Conservation (phyloP, 2,329 filamentous ascomycete species). For the Stagonosporopsis tanaceti region DNA sequence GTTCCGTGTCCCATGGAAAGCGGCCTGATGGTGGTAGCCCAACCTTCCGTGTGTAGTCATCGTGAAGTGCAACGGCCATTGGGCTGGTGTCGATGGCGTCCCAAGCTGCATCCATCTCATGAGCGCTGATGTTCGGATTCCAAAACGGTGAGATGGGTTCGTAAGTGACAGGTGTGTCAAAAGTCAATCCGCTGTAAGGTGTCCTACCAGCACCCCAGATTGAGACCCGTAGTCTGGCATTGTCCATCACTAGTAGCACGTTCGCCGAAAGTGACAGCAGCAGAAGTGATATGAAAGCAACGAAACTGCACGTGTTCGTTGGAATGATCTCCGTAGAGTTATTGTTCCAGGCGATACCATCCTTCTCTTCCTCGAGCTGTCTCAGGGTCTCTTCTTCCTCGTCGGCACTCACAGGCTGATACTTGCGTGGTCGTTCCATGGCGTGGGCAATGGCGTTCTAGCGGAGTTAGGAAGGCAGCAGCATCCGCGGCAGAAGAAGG, state of each 20-base stretch:
- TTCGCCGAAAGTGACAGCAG: slow-evolving; percentile 42
- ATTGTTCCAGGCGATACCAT: slow-evolving; percentile 34
- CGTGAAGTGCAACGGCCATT: slow-evolving; percentile 43
- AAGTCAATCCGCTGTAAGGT: slow-evolving; percentile 39
- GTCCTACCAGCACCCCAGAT: slow-evolving; percentile 28
- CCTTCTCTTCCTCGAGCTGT: slow-evolving; percentile 36
- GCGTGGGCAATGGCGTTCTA: slow-evolving; percentile 6
- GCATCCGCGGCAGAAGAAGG: slow-evolving; percentile 14
- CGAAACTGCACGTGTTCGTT: slow-evolving; percentile 36
- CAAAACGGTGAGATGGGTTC: slow-evolving; percentile 42
- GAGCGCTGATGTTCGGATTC: slow-evolving; percentile 39
- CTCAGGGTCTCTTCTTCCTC: slow-evolving; percentile 29
- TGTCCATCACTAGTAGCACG: slow-evolving; percentile 39
- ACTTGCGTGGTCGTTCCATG: slow-evolving; percentile 38
- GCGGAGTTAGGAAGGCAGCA: slow-evolving; percentile 19
- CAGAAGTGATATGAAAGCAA: slow-evolving; percentile 38
- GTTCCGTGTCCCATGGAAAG: slow-evolving; percentile 48
- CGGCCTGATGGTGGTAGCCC: slow-evolving; percentile 38
- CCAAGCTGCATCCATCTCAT: slow-evolving; percentile 43
- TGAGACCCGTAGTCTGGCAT: slow-evolving; percentile 29
- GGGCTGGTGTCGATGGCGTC: slow-evolving; percentile 44
- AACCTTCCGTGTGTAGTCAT: slow-evolving; percentile 33
- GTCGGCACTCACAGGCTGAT: slow-evolving; percentile 36
- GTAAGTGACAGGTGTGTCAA: slow-evolving; percentile 39
- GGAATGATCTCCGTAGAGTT: slow-evolving; percentile 38